Conservation (phyloP, 768 basidiomycete species). For the Fibroporia radiculosa region DNA sequence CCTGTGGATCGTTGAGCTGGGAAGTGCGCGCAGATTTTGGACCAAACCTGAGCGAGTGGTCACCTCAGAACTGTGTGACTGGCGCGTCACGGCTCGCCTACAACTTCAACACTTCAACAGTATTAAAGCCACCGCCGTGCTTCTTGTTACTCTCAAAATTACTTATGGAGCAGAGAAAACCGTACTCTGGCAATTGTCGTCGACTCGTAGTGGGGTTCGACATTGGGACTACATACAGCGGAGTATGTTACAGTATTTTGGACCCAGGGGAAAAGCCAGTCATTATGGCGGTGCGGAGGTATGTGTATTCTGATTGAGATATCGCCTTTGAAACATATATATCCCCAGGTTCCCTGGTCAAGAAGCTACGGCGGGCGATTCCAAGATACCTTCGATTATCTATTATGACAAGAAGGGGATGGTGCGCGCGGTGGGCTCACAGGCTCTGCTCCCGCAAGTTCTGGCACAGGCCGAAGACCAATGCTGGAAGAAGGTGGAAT, state of each 20-base stretch:
- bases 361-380: slow-evolving; percentile 28
- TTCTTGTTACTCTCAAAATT: neutral
- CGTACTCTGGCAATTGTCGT: neutral
- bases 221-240: slow-evolving; percentile 45
- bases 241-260: slow-evolving; percentile 38
- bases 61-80: too few species aligned
- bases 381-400: slow-evolving; percentile 41
- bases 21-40: too few species aligned
- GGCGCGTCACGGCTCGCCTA: too few species aligned
- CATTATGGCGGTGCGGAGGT: slow-evolving; percentile 39
- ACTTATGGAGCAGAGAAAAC: slow-evolving; percentile 32
- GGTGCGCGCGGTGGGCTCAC: slow-evolving; percentile 36
- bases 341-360: slow-evolving; percentile 32
- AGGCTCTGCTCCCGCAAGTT: slow-evolving; percentile 19
- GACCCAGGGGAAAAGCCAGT: slow-evolving; percentile 30
- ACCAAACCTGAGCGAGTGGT: too few species aligned
- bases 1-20: too few species aligned
- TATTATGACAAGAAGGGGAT: slow-evolving; percentile 36
- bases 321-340: neutral
- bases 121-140: too few species aligned
- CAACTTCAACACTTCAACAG: too few species aligned
- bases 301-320: slow-evolving; percentile 4
- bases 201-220: slow-evolving; percentile 45
- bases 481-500: slow-evolving; percentile 19
- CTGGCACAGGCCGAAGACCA: neutral